Conservation (phyloP, 371 early-diverging fungal genomes). For the Mucor sp. region DNA sequence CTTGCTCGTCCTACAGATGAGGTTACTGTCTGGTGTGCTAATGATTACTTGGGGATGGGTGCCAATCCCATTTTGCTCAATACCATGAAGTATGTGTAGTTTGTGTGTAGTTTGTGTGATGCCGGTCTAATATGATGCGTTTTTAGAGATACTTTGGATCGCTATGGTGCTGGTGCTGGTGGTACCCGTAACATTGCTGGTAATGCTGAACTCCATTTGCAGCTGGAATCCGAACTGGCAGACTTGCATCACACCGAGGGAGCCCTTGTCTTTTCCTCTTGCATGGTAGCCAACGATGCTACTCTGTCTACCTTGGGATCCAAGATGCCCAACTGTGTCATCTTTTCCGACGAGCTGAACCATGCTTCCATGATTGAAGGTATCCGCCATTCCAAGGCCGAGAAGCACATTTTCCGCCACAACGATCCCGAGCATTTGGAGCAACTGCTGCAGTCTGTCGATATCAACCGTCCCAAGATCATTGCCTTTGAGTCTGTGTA, state of each 20-base stretch:
- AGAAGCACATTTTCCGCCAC: conserved; percentile 93
- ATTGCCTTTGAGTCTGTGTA: conserved; percentile 98
- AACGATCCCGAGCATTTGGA: conserved; percentile 95
- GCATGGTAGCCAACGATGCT: conserved; percentile 99
- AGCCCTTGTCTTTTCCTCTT: conserved; percentile 97
- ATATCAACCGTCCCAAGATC: conserved; percentile 87
- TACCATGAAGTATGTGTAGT: conserved; percentile 78
- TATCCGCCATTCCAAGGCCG: conserved; percentile 89
- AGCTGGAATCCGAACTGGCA: conserved; percentile 92
- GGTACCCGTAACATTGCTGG: conserved; percentile 99
- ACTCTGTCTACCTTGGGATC: conserved; percentile 90
- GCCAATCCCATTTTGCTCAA: conserved; percentile 85
- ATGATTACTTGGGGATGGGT: conserved; percentile 97
- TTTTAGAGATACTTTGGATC: conserved; percentile 82
- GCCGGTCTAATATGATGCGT: neutral
- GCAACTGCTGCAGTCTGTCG: conserved; percentile 75
- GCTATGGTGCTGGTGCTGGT: conserved; percentile 98
- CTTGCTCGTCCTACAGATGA: conserved; percentile 81
- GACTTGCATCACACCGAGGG: conserved; percentile 90
- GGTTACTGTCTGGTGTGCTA: conserved; percentile 99
- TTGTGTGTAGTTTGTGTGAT: too few species aligned
- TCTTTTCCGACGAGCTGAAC: conserved; percentile 93
- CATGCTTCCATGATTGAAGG: conserved; percentile 99
- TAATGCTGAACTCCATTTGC: conserved; percentile 92
- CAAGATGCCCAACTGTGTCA: conserved; percentile 92